Percentiles rank a stretch among this genome's conserved stretches.
Conservation (phyloP, 2,329 filamentous ascomycete genomes). For the Xylaria sp. region DNA sequence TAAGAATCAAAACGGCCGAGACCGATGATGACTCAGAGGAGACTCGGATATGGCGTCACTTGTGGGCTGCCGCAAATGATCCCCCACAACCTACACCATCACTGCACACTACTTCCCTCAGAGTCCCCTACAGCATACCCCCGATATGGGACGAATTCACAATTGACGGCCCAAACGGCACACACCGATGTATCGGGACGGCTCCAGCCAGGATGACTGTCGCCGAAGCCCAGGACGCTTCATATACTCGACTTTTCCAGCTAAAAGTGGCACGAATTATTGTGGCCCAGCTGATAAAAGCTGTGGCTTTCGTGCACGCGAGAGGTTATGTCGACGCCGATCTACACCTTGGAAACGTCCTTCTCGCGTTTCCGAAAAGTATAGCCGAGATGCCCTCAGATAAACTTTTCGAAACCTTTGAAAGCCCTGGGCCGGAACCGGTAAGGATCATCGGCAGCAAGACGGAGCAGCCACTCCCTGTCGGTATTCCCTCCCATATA, state of each 20-base stretch:
- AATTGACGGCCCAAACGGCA: not conserved
- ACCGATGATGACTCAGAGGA: too few species aligned
- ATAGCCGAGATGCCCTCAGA: too few species aligned
- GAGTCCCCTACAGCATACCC: too few species aligned
- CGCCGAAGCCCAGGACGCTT: not conserved
- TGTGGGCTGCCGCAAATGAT: too few species aligned
- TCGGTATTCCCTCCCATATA: not conserved
- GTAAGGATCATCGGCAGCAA: too few species aligned
- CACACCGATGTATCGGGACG: conserved; percentile 5
- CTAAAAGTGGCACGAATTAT: conserved; percentile 7
- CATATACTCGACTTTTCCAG: not conserved
- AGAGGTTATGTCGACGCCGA: not conserved
- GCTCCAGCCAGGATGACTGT: not conserved
- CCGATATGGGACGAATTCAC: not conserved
- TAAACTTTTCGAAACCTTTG: too few species aligned
- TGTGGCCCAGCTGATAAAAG: not conserved
- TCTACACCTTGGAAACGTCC: not conserved
- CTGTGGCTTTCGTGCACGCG: not conserved
- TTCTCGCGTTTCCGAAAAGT: too few species aligned
- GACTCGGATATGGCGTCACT: too few species aligned
- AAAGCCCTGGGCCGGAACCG: too few species aligned
- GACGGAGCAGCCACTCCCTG: not conserved
- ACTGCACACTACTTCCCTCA: too few species aligned
- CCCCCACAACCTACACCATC: too few species aligned
- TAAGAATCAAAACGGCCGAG: not conserved